Base-by-base conservation (phyloP, 495 filamentous ascomycete genomes). In the Penicillium desertorum region DNA sequence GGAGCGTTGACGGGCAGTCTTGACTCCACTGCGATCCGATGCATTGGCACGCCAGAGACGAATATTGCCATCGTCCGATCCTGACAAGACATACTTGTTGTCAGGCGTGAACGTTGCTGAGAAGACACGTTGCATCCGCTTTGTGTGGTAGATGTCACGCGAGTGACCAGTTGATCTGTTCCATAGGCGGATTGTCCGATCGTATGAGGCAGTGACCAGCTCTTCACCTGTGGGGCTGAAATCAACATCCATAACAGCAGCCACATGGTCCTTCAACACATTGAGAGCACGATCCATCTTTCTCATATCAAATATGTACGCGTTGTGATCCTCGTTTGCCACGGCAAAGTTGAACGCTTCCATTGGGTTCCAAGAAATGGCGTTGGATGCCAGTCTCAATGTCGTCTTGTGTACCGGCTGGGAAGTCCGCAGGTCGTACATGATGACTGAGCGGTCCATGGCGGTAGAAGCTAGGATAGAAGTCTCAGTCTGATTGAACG, bases 71-170 rank as follows among this genome's bases (percentile, higher is more conserved):
- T 98, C 94, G 67, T 98, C 93, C 22, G 85, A 89, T 36, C 91
- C 92, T 20, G 84, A 88, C 54, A 98, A 79, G 34, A 98, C 71
- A 67, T 94, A 98, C 59, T 88, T 88, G 63, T 87, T 88, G 71
- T 98, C 95, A 16, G 92, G 89, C 0, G 90, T 91, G 79, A 87
- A 98, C 56, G 81, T 83, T 50, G 81, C 82, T 19, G 86, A 88
- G 80, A 98, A 97, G n/a, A 96, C 91, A 63, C 87, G 82, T 77
- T 98, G 94, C 95, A 97, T 97, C 52, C 94, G 85, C 74, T 96
- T 92, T 10, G 94, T 98, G 76, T 98, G 94, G 74, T 99, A 99
- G 45, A 97, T 86, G 58, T 99, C 94, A 54, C 92, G 74, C 4
- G 89, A 91, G 71, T 95, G 90, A 9, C 94, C 94, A 45, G 84